Percentiles rank a stretch among this genome's conserved stretches.
Conservation (phyloP, 352 stramenopile species). For the Globisporangium nagaii region DNA sequence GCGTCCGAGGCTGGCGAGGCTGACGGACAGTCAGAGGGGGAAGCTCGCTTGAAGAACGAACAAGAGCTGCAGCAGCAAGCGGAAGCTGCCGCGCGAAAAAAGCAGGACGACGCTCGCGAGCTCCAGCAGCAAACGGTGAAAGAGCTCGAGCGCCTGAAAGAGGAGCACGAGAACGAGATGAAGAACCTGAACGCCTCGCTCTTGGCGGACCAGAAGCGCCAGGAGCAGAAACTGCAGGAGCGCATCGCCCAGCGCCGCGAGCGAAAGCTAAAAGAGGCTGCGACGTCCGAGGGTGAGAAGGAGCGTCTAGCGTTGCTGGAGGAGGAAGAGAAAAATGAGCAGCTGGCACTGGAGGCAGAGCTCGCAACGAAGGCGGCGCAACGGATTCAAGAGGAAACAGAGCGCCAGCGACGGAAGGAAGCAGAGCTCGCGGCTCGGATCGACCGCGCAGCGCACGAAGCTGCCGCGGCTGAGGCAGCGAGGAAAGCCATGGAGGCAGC, state of each 20-base stretch:
- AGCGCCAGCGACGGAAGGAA: slow-evolving; percentile 45
- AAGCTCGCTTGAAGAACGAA: slow-evolving; percentile 33
- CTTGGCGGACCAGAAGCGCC: slow-evolving; percentile 44
- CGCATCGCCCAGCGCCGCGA: slow-evolving; percentile 48
- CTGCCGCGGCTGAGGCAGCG: slow-evolving; percentile 29
- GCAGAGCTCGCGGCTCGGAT: slow-evolving; percentile 32
- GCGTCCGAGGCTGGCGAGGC: not conserved
- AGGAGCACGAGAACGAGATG: slow-evolving; percentile 59
- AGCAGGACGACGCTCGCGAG: slow-evolving; percentile 27
- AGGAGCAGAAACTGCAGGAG: slow-evolving; percentile 64
- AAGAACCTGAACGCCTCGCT: slow-evolving; percentile 34
- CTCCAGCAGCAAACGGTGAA: slow-evolving; percentile 43
- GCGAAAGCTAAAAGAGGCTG: slow-evolving; percentile 31
- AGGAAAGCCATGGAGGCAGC: slow-evolving; percentile 43
- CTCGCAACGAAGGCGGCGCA: slow-evolving; percentile 23
- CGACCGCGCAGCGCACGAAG: slow-evolving; percentile 27
- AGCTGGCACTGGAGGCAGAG: slow-evolving; percentile 21
- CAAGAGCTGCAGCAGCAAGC: slow-evolving; percentile 25
- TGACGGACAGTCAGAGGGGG: slow-evolving; percentile 18
- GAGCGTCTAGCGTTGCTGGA: slow-evolving; percentile 24
- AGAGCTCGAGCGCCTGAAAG: slow-evolving; percentile 46
- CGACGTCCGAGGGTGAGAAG: slow-evolving; percentile 13
- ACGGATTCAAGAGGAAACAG: slow-evolving; percentile 47
- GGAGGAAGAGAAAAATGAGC: slow-evolving; percentile 26
- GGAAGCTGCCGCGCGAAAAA: slow-evolving; percentile 17